phyloP scores from a whole-genome alignment of 1,284 basidiomycete species.

The Chondrostereum purpureum region DNA sequence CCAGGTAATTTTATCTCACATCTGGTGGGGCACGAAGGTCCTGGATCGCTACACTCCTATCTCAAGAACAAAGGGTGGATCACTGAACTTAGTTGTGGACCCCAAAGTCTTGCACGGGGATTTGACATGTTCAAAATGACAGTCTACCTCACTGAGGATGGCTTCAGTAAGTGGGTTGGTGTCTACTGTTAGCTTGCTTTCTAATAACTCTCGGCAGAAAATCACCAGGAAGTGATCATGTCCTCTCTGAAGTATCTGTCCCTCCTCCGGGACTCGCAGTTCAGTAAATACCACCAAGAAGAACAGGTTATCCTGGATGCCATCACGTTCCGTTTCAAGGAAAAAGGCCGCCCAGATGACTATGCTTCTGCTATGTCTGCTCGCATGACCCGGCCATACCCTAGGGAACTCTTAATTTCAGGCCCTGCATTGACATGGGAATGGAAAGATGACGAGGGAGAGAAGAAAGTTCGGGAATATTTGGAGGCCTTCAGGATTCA shows the following conservation, averaged over 20 bases:
- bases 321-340: conserved; percentile 84
- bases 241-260: conserved; percentile 85
- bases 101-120: conserved; percentile 69
- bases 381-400: conserved; percentile 74
- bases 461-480: conserved; percentile 56
- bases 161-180: conserved; percentile 77
- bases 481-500: conserved; percentile 57
- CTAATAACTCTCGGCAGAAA: conserved; percentile 36
- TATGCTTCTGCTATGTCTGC: conserved; percentile 80
- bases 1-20: conserved; percentile 81
- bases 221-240: conserved; percentile 72
- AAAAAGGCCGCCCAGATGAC: conserved; percentile 75
- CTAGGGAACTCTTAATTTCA: conserved; percentile 74
- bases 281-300: conserved; percentile 71
- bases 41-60: conserved; percentile 88
- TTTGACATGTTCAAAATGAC: conserved; percentile 90
- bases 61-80: conserved; percentile 93
- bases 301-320: conserved; percentile 75
- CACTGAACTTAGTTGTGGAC: conserved; percentile 71
- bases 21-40: conserved; percentile 94
- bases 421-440: conserved; percentile 72
- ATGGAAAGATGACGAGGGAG: conserved; percentile 56
- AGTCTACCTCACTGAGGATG: conserved; percentile 78
- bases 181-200: too few relatives aligned
- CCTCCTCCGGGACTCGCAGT: conserved; percentile 66